Evolutionary conservation across 2,329 filamentous ascomycete genomes (phyloP).

Genomic region (Geosmithia putterillii): DNA sequence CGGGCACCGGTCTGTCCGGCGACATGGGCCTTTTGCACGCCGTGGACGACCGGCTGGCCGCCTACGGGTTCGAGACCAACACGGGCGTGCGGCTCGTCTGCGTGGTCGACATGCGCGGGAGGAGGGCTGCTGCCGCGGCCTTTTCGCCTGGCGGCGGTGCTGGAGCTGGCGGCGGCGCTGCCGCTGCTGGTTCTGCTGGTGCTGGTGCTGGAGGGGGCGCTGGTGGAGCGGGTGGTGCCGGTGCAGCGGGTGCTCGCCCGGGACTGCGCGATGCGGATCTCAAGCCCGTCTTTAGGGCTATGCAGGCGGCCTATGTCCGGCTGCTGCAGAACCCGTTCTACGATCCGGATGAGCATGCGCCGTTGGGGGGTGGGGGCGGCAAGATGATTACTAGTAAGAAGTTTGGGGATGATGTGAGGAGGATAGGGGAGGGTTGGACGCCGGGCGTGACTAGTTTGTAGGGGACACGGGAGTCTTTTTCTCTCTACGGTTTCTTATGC

Average conservation of each 20-base stretch:
- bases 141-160: constrained; percentile 10
- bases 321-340: constrained; percentile 93
- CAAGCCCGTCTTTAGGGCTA: constrained; percentile 77
- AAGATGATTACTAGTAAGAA: constrained; percentile 68
- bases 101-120: constrained; percentile 80
- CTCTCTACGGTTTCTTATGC: not conserved
- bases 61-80: constrained; percentile 95
- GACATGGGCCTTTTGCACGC: constrained; percentile 89
- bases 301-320: constrained; percentile 85
- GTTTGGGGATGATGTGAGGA: constrained; percentile 72
- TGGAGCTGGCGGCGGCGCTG: constrained; percentile 5
- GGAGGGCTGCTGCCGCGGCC: constrained; percentile 32
- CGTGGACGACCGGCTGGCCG: constrained; percentile 81
- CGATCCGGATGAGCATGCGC: constrained; percentile 71
- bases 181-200: constrained; percentile 25
- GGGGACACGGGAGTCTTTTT: constrained; percentile 12
- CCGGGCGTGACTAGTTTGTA: constrained; percentile 56
- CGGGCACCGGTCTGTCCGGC: constrained; percentile 47
- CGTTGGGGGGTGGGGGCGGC: constrained; percentile 37
- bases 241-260: constrained; percentile 28
- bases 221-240: constrained; percentile 5
- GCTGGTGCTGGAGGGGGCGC: constrained; percentile 20
- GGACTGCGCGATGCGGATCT: constrained; percentile 79
- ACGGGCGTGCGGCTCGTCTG: constrained; percentile 86
- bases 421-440: constrained; percentile 76